phyloP scores from a whole-genome alignment of 768 basidiomycete genomes.

The Boletus sp. region DNA sequence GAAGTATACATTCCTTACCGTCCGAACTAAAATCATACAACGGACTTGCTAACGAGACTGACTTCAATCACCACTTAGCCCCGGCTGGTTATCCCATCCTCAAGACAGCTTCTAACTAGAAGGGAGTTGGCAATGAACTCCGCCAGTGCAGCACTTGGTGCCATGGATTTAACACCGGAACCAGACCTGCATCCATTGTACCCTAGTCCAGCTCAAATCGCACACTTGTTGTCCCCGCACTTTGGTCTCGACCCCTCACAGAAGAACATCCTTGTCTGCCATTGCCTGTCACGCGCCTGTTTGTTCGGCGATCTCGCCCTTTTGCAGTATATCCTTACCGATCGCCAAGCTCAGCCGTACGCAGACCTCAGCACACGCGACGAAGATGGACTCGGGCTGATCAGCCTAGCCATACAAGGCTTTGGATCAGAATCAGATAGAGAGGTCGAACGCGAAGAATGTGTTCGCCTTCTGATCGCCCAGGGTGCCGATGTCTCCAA shows the following conservation, averaged over 20 bases:
- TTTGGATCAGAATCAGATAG: slow-evolving; percentile 81
- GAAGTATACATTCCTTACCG: slow-evolving; percentile 11
- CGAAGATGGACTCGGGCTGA: slow-evolving; percentile 81
- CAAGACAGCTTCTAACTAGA: slow-evolving; percentile 4
- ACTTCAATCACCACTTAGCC: slow-evolving; percentile 3
- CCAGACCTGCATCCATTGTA: slow-evolving; percentile 81
- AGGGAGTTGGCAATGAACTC: slow-evolving; percentile 29
- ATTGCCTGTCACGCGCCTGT: slow-evolving; percentile 74
- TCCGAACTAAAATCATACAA: slow-evolving; percentile 17
- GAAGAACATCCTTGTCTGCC: slow-evolving; percentile 66
- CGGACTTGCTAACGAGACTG: slow-evolving; percentile 6
- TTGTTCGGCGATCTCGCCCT: slow-evolving; percentile 73
- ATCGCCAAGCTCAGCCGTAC: slow-evolving; percentile 61
- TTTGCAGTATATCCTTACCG: slow-evolving; percentile 68
- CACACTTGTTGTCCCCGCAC: slow-evolving; percentile 60
- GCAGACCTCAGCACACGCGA: slow-evolving; percentile 72
- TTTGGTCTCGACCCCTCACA: slow-evolving; percentile 69
- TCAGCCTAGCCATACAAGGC: slow-evolving; percentile 76
- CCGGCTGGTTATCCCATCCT: slow-evolving; percentile 7
- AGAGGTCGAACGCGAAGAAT: slow-evolving; percentile 89
- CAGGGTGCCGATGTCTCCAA: slow-evolving; percentile 68
- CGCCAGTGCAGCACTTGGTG: slow-evolving; percentile 22
- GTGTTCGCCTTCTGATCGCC: slow-evolving; percentile 72
- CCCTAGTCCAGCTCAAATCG: slow-evolving; percentile 63
- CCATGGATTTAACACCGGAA: slow-evolving; percentile 63